Percentiles rank a stretch among this genome's conserved stretches.
Evolutionary conservation across 768 basidiomycete species (phyloP).

Genomic region (Postia placenta): DNA sequence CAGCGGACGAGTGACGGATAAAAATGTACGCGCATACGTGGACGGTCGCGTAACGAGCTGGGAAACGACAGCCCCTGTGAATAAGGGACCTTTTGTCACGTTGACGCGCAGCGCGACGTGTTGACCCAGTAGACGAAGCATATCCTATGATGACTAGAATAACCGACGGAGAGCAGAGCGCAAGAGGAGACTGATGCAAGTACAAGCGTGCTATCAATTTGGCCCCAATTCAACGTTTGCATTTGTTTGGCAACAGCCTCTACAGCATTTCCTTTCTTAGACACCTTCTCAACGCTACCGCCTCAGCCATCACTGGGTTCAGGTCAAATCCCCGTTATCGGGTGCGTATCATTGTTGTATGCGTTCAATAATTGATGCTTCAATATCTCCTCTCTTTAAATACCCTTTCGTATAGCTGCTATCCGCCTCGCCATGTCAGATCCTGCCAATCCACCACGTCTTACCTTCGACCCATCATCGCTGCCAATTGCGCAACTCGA

Average conservation of each 20-base stretch:
- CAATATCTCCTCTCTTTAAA: not conserved
- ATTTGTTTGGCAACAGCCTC: conserved; percentile 3
- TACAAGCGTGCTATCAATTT: no score
- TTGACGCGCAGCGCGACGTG: conserved; percentile 12
- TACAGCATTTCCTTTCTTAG: not conserved
- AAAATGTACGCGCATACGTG: conserved; percentile 10
- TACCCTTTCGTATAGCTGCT: not conserved
- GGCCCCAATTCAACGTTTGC: no score
- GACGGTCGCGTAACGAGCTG: not conserved
- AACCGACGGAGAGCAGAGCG: no score
- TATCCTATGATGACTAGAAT: no score
- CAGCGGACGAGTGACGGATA: conserved; percentile 1
- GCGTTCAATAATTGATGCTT: not conserved
- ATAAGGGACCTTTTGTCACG: not conserved
- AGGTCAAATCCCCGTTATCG: no score
- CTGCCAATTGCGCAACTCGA: conserved; percentile 68
- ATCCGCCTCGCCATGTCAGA: not conserved
- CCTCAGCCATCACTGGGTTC: not conserved
- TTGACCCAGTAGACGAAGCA: conserved; percentile 9
- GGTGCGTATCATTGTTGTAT: no score
- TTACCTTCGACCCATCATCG: conserved; percentile 24
- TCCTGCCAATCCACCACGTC: conserved; percentile 2
- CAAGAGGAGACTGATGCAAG: no score
- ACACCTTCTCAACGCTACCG: not conserved
- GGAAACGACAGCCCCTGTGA: not conserved